Percentiles rank a stretch among this genome's conserved stretches.
phyloP scores from a whole-genome alignment of 176 grass and related monocot species.

The Musa itinerans region DNA sequence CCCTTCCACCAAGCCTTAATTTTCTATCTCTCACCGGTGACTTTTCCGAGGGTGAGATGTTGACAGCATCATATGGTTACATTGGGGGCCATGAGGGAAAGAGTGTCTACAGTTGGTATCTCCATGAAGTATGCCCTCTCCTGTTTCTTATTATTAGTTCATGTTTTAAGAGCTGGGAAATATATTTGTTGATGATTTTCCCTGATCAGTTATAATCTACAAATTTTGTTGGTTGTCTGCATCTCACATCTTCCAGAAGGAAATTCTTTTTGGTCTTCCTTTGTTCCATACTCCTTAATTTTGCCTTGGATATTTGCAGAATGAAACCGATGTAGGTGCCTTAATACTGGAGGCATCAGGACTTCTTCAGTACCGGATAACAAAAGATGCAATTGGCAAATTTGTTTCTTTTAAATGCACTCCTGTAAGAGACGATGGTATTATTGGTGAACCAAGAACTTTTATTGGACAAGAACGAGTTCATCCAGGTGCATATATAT shows the following conservation, averaged over 20 bases:
- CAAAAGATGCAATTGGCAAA: slow-evolving; percentile 83
- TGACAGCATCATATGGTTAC: slow-evolving; percentile 96
- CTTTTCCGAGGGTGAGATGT: slow-evolving; percentile 71
- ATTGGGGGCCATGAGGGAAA: slow-evolving; percentile 89
- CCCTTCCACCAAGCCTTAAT: slow-evolving; percentile 73
- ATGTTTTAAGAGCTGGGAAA: slow-evolving; percentile 1
- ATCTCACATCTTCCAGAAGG: not conserved
- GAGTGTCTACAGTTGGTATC: slow-evolving; percentile 80
- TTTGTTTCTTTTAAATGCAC: slow-evolving; percentile 92
- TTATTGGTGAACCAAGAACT: slow-evolving; percentile 56
- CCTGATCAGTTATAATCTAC: too few species aligned
- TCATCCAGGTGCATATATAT: slow-evolving; percentile 55
- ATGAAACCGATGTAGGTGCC: slow-evolving; percentile 53
- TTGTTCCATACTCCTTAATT: too few species aligned
- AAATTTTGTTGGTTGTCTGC: too few species aligned
- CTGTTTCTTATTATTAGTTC: slow-evolving; percentile 9
- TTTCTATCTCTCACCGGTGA: slow-evolving; percentile 95
- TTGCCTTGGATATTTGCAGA: slow-evolving; percentile 23
- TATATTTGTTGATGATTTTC: too few species aligned
- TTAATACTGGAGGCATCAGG: slow-evolving; percentile 48
- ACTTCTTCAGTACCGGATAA: slow-evolving; percentile 54
- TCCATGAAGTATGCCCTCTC: slow-evolving; percentile 56
- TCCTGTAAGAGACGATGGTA: slow-evolving; percentile 76
- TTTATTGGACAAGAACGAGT: slow-evolving; percentile 62
- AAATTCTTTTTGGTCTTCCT: not conserved